phyloP scores from a whole-genome alignment of 257 asterid genomes.

The Verbascum thapsus region DNA sequence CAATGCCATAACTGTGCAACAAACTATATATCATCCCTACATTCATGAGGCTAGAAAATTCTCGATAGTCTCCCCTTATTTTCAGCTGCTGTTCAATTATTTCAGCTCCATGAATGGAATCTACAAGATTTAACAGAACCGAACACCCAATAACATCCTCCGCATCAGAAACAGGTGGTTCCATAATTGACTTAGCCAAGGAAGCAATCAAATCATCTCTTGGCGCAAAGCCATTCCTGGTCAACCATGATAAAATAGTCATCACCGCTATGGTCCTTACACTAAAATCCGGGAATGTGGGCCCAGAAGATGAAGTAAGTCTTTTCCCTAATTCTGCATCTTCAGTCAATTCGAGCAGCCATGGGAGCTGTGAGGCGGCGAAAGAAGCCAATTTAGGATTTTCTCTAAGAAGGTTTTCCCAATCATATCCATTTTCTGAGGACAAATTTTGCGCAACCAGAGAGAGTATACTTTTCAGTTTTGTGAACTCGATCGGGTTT shows the following conservation, averaged over 20 bases:
- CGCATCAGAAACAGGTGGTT: slow-evolving; percentile 78
- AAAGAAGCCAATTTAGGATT: slow-evolving; percentile 67
- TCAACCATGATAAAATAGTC: slow-evolving; percentile 84
- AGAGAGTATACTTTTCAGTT: slow-evolving; percentile 52
- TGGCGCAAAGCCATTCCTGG: slow-evolving; percentile 71
- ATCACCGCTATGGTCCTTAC: slow-evolving; percentile 65
- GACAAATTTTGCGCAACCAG: slow-evolving; percentile 51
- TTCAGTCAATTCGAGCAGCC: slow-evolving; percentile 74
- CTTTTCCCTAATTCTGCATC: slow-evolving; percentile 52
- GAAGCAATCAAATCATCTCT: slow-evolving; percentile 75
- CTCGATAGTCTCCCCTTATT: slow-evolving; percentile 64
- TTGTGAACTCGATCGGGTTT: slow-evolving; percentile 38
- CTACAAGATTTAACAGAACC: slow-evolving; percentile 75
- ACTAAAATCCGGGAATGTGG: slow-evolving; percentile 51
- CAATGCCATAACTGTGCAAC: slow-evolving; percentile 72
- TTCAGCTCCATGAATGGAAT: slow-evolving; percentile 84
- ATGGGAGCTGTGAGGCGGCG: slow-evolving; percentile 77
- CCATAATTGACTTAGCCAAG: slow-evolving; percentile 84
- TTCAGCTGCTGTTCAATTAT: slow-evolving; percentile 80
- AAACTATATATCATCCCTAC: slow-evolving; percentile 87
- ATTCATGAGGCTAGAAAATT: slow-evolving; percentile 83
- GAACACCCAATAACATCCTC: slow-evolving; percentile 87
- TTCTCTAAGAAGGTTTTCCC: slow-evolving; percentile 64
- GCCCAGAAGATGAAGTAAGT: slow-evolving; percentile 43
- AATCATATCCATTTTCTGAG: slow-evolving; percentile 47